A percentile compares a stretch with the other conserved stretches of the same genome.
Conservation (phyloP, 1,139 yeast species). For the Magnusiomyces paraingens region DNA sequence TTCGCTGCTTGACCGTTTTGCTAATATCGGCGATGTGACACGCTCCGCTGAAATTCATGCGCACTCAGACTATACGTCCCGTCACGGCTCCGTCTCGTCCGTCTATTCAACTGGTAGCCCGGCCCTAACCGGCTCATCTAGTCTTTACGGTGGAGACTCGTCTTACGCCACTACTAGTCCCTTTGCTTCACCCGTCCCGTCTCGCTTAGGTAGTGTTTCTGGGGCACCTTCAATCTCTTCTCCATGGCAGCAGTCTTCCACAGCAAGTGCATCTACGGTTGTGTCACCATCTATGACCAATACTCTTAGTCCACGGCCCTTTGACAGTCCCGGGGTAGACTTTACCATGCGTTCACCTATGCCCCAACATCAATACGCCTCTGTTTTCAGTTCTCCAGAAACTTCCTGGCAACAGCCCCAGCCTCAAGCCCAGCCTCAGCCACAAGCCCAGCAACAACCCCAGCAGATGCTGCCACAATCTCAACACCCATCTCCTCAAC, state of each 20-base stretch:
- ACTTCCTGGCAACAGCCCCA: slow-evolving; percentile 11
- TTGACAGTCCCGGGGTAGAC: slow-evolving; percentile 3
- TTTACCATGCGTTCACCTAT: slow-evolving; percentile 9
- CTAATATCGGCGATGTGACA: slow-evolving; percentile 74
- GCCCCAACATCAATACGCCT: slow-evolving; percentile 8
- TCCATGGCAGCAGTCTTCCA: slow-evolving; percentile 8
- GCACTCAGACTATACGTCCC: slow-evolving; percentile 7
- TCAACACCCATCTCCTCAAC: slow-evolving; percentile 8
- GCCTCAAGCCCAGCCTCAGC: too few relatives aligned
- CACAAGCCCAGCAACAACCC: slow-evolving; percentile 2
- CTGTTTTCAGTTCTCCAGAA: slow-evolving; percentile 15
- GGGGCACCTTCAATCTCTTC: slow-evolving; percentile 2
- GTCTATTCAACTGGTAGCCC: slow-evolving; percentile 9
- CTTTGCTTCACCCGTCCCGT: slow-evolving; percentile 10
- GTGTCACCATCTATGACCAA: slow-evolving; percentile 3
- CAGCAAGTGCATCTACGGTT: slow-evolving; percentile 1
- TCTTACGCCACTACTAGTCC: slow-evolving; percentile 9
- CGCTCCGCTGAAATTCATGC: slow-evolving; percentile 56
- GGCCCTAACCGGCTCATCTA: not conserved
- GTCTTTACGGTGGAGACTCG: not conserved
- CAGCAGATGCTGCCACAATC: slow-evolving; percentile 3
- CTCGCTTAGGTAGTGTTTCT: slow-evolving; percentile 7
- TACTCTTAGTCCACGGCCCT: not conserved
- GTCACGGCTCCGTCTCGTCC: not conserved
- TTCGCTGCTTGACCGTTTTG: slow-evolving; percentile 41